Evolutionary conservation across 1,284 basidiomycete species (phyloP), one percentile per base, ranked within the genome.

Genomic region (Puccinia polysora): DNA sequence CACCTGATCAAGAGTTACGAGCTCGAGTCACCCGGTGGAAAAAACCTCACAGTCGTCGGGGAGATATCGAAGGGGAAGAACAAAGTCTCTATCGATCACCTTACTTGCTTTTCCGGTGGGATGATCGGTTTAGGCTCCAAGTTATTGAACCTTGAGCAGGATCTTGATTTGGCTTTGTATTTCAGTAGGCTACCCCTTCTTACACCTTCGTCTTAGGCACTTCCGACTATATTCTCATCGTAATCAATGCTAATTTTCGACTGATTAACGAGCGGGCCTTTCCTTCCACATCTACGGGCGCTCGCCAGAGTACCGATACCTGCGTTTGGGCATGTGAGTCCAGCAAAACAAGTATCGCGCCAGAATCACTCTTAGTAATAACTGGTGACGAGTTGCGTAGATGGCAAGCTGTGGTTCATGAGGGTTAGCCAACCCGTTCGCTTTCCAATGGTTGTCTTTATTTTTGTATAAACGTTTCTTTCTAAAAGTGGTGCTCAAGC

Each of bases 121-220:
- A 85, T 85, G 84, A 77, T 85, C 2, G 84, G 82, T 2, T 79
- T 85, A 36, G 84, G 84, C 4, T 78, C 82, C 15, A 79, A 79
- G 50, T 76, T 85, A 3, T 76, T 85, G n/a, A 74, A 79, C 43
- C 77, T 83, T 1, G 74, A 75, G 0, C 62, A 78, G 12, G 84
- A 85, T 75, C 75, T 84, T 75, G 76, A 75, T 59, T 34, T 58
- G 52, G 62, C 76, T 59, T 47, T 75, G 64, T 63, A 64, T 58
- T 67, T 74, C 4, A 40, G 65, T 43, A 25, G 14, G 23, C 47
- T 23, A 52, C 49, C 1, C 18, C 62, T 23, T 43, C 53, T 4
- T 52, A 56, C 58, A 60, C 40, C 38, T 7, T 49, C n/a, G 3
- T 43, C 30, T 4, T 30, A 47, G 8, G 2, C 36, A 25, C n/a